Conservation (phyloP, 2,329 filamentous ascomycete genomes). For the Metarhizium brunneum region DNA sequence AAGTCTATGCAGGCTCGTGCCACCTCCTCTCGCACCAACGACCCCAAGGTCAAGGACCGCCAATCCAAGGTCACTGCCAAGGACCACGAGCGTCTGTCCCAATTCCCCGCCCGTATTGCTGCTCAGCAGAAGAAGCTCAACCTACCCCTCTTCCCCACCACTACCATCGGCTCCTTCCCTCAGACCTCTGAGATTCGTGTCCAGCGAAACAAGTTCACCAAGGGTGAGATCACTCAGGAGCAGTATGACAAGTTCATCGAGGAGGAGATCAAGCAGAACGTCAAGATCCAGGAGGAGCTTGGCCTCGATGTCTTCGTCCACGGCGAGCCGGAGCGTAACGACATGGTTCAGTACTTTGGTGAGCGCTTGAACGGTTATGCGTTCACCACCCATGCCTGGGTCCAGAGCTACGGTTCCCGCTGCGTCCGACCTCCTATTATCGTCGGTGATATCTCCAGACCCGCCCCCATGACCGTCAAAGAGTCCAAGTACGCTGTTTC, state of each 20-base stretch:
- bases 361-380: conserved; percentile 94
- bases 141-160: conserved; percentile 95
- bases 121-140: conserved; percentile 88
- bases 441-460: conserved; percentile 96
- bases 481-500: conserved; percentile 98
- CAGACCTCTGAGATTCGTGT: conserved; percentile 98
- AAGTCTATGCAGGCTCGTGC: conserved; percentile 88
- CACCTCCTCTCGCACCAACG: conserved; percentile 90
- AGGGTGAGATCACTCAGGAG: conserved; percentile 85
- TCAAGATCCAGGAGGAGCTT: conserved; percentile 97
- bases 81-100: conserved; percentile 87
- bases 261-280: conserved; percentile 91
- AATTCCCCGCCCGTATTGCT: conserved; percentile 75
- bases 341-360: conserved; percentile 99
- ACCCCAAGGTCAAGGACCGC: conserved; percentile 93
- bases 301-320: conserved; percentile 95
- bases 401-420: conserved; percentile 95
- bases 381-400: conserved; percentile 99
- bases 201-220: conserved; percentile 96
- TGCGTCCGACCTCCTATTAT: conserved; percentile 98
- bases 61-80: conserved; percentile 76
- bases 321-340: conserved; percentile 98
- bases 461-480: conserved; percentile 98
- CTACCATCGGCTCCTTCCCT: conserved; percentile 98
- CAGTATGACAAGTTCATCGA: conserved; percentile 99